Conservation (phyloP, 148 eudicot species). For the Heliamphora exappendiculata region DNA sequence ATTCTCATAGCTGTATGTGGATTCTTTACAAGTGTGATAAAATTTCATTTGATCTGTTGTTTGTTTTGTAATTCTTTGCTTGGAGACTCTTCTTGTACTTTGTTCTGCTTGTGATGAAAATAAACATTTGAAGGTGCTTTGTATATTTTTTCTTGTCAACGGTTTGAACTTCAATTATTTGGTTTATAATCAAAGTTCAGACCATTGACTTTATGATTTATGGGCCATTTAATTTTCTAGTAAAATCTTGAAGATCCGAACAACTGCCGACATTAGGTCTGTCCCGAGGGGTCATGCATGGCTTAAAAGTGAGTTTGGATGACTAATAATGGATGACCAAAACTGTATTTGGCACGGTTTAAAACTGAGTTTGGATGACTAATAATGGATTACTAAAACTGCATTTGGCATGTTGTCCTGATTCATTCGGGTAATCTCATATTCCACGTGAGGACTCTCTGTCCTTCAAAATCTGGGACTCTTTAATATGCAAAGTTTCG, state of each 20-base stretch:
- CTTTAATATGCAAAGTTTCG: too few species aligned
- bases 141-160: not conserved
- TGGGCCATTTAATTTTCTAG: not conserved
- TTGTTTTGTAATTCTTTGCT: not conserved
- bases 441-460: not conserved
- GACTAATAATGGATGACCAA: not conserved
- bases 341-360: not conserved
- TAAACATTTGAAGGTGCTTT: not conserved
- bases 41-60: constrained; percentile 13
- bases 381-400: not conserved
- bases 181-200: not conserved
- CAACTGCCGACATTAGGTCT: not conserved
- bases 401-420: not conserved
- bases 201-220: not conserved
- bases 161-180: not conserved
- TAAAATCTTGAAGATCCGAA: not conserved
- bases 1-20: constrained; percentile 32
- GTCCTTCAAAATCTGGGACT: too few species aligned
- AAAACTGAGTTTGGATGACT: not conserved
- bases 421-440: not conserved
- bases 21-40: constrained; percentile 26
- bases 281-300: too few species aligned
- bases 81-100: not conserved
- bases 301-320: not conserved
- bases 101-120: not conserved